These are phyloP conservation scores for Pinus tabuliformis DNA, from an alignment of 75 land plant species.

Conservation along the genomic window DNA sequence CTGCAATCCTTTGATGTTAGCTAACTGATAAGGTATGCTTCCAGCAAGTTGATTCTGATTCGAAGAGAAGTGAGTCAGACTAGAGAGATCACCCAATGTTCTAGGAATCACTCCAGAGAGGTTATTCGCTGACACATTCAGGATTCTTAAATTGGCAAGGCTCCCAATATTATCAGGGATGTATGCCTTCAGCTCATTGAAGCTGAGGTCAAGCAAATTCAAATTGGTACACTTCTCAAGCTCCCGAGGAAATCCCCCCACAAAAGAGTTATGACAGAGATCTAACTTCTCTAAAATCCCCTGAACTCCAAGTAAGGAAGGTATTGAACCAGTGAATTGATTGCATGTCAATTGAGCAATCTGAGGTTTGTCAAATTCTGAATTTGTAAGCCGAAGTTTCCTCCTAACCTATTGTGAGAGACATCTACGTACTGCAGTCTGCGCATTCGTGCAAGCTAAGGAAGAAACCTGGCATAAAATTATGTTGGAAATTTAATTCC, in stretches of 20 bases:
- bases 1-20: not conserved
- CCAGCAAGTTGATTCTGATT: conserved; percentile 19
- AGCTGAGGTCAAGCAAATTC: not conserved
- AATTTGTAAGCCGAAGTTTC: conserved; percentile 8
- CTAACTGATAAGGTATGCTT: conserved; percentile 16
- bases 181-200: not conserved
- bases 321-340: not conserved
- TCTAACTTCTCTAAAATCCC: no score
- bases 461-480: conserved; percentile 25
- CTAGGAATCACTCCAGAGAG: conserved; percentile 16
- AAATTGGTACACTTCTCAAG: not conserved
- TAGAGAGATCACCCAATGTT: conserved; percentile 6
- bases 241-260: not conserved
- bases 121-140: conserved; percentile 15
- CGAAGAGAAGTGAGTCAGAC: conserved; percentile 12
- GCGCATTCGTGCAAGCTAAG: conserved; percentile 4
- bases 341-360: not conserved
- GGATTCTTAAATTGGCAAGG: conserved; percentile 2
- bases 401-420: conserved; percentile 14
- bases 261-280: not conserved
- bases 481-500: no score
- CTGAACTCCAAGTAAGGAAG: no score
- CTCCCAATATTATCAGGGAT: conserved; percentile 12
- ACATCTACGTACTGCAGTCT: conserved; percentile 11
- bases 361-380: not conserved